phyloP scores from a whole-genome alignment of 805 yeast species.

The Gaillardinia entomophila region DNA sequence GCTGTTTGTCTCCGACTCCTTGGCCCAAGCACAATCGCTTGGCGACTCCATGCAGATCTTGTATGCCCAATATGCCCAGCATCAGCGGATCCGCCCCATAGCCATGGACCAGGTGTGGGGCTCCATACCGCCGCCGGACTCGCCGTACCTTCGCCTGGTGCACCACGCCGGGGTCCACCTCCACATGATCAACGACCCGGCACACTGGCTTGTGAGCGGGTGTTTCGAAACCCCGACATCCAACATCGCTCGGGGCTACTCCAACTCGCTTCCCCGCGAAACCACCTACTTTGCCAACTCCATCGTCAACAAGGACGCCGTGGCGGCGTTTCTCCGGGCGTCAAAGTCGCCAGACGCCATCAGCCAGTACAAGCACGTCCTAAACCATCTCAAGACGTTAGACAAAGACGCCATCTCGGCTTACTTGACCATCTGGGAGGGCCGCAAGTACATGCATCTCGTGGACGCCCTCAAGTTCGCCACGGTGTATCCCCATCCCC shows the following conservation, averaged over 20 bases:
- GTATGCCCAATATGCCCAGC: constrained; percentile 16
- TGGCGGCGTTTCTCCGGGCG: constrained; percentile 6
- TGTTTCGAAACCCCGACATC: constrained; percentile 6
- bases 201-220: constrained; percentile 12
- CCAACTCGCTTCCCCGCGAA: constrained; percentile 20
- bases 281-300: constrained; percentile 22
- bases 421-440: constrained; percentile 28
- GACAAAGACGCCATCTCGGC: constrained; percentile 19
- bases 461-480: constrained; percentile 24
- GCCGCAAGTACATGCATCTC: constrained; percentile 14
- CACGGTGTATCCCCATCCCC: constrained; percentile 28
- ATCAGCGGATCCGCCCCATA: constrained; percentile 7
- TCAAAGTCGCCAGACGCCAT: not conserved
- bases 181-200: constrained; percentile 15
- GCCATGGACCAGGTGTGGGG: constrained; percentile 9
- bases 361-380: not conserved
- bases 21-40: constrained; percentile 8
- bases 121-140: constrained; percentile 10
- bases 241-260: constrained; percentile 15
- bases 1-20: constrained; percentile 16
- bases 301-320: constrained; percentile 5
- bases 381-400: constrained; percentile 2
- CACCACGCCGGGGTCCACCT: no score
- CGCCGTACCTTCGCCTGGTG: no score
- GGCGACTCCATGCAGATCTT: constrained; percentile 10